Evolutionary conservation across 805 yeast species (phyloP).

Genomic region (Candida patagonica): DNA sequence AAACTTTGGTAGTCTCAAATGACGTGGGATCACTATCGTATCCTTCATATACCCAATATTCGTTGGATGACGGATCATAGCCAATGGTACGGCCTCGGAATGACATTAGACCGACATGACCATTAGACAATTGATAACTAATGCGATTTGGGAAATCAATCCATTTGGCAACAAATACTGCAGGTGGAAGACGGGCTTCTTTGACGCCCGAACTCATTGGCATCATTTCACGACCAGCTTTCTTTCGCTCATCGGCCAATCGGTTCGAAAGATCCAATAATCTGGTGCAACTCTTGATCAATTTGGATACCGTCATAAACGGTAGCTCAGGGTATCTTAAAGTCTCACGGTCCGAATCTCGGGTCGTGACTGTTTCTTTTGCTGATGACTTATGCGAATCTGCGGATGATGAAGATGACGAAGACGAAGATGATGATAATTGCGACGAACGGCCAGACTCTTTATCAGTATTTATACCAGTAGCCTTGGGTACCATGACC

Average conservation of each 20-base stretch:
- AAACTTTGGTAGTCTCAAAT: neutral
- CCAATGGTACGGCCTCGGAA: neutral
- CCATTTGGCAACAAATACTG: slow-evolving; percentile 68
- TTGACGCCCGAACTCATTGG: neutral
- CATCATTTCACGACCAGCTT: neutral
- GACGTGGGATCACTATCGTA: slow-evolving; percentile 1
- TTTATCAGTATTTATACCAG: neutral
- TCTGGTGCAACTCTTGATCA: neutral
- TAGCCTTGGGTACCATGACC: slow-evolving; percentile 20
- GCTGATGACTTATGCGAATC: neutral
- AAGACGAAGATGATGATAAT: neutral
- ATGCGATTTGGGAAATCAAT: slow-evolving; percentile 93
- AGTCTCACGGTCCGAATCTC: neutral
- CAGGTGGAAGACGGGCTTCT: neutral
- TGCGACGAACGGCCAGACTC: neutral
- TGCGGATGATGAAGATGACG: neutral
- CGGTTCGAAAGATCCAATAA: neutral
- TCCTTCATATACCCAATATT: slow-evolving; percentile 2
- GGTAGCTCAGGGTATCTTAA: neutral
- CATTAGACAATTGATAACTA: slow-evolving; percentile 84
- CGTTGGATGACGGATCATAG: neutral
- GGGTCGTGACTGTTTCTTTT: neutral
- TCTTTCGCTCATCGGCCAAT: neutral
- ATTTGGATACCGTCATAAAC: neutral
- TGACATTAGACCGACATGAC: slow-evolving; percentile 22